Evolutionary conservation across 2,329 filamentous ascomycete species (phyloP).

Genomic region (Curvularia lunata): DNA sequence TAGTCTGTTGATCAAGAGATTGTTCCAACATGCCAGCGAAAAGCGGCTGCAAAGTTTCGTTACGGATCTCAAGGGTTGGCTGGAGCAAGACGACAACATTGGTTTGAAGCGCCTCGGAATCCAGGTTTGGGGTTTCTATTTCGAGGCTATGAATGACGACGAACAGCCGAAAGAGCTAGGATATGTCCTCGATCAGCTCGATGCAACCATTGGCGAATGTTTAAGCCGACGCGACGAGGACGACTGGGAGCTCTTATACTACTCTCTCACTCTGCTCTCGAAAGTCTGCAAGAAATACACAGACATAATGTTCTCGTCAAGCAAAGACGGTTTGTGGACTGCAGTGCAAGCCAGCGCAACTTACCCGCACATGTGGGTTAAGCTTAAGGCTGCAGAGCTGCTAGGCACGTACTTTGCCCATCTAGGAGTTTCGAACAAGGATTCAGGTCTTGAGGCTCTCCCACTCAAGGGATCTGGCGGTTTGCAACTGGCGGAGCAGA

Average conservation of each 20-base stretch:
- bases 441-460: slow-evolving; percentile 60
- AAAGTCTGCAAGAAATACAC: slow-evolving; percentile 73
- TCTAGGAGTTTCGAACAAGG: slow-evolving; percentile 69
- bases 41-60: slow-evolving; percentile 75
- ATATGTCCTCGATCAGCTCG: slow-evolving; percentile 60
- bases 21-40: slow-evolving; percentile 78
- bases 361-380: slow-evolving; percentile 75
- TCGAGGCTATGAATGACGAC: slow-evolving; percentile 64
- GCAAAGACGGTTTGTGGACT: slow-evolving; percentile 72
- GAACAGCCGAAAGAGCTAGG: slow-evolving; percentile 70
- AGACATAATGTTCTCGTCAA: slow-evolving; percentile 64
- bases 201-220: slow-evolving; percentile 60
- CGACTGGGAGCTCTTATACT: slow-evolving; percentile 76
- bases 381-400: slow-evolving; percentile 76
- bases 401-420: slow-evolving; percentile 80
- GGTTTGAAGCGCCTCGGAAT: slow-evolving; percentile 75
- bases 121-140: slow-evolving; percentile 82
- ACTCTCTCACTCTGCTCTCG: slow-evolving; percentile 71
- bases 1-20: slow-evolving; percentile 76
- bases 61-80: slow-evolving; percentile 73
- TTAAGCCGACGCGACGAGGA: slow-evolving; percentile 58
- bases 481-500: slow-evolving; percentile 68
- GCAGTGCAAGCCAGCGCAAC: slow-evolving; percentile 71
- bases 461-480: slow-evolving; percentile 74
- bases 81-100: slow-evolving; percentile 74